Percentiles rank a stretch among this genome's conserved stretches.
phyloP scores from a whole-genome alignment of 441 rosid genomes.

The Pelargonium myrrhifolium region DNA sequence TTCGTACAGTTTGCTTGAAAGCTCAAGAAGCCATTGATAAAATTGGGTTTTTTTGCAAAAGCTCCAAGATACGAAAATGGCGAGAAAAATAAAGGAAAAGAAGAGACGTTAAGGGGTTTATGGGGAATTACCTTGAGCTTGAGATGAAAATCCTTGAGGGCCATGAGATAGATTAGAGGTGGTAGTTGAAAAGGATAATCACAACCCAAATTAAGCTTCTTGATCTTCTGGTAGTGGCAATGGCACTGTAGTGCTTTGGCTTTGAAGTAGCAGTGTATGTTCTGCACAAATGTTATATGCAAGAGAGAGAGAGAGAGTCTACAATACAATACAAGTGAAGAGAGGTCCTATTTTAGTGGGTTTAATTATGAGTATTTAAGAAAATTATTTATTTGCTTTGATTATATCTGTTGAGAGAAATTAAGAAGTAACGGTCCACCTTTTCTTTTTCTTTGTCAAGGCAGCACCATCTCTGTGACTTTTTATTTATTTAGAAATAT shows the following conservation, averaged over 20 bases:
- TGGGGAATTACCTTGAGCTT: constrained; percentile 32
- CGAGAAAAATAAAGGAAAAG: background rate
- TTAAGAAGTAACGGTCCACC: constrained; percentile 21
- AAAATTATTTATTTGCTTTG: constrained; percentile 23
- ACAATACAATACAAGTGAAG: background rate
- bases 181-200: background rate
- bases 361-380: constrained; percentile 15
- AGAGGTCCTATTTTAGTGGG: background rate
- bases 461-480: too few species aligned
- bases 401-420: constrained; percentile 18
- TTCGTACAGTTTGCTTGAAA: background rate
- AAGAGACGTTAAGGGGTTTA: background rate
- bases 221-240: background rate
- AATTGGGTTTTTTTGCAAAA: background rate
- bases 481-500: too few species aligned
- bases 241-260: background rate
- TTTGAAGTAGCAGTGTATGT: background rate
- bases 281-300: background rate
- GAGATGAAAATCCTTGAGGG: constrained; percentile 27
- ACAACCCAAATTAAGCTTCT: background rate
- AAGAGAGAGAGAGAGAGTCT: constrained; percentile 3
- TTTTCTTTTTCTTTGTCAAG: background rate
- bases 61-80: background rate
- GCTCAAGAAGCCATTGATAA: background rate
- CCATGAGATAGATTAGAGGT: constrained; percentile 20